Percentiles rank a stretch among this genome's conserved stretches.
These are phyloP conservation scores for Elsinoe fawcettii DNA, from an alignment of 2,329 filamentous ascomycete species.

Conservation along the genomic window DNA sequence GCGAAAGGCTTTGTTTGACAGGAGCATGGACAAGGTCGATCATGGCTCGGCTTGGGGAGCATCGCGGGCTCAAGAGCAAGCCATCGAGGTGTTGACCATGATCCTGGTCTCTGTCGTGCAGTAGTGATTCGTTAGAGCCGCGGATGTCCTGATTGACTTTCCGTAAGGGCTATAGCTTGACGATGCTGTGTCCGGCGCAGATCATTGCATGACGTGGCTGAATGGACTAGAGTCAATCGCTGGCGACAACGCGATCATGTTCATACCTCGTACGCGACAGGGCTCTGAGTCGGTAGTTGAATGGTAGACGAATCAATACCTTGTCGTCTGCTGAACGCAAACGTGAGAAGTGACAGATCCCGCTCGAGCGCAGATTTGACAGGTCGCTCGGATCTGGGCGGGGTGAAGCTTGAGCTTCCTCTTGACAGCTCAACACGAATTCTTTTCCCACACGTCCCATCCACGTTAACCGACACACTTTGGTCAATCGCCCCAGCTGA, in stretches of 20 bases:
- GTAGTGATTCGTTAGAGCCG: conserved; percentile 8
- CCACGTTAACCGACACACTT: not conserved
- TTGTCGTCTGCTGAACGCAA: not conserved
- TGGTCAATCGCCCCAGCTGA: too few relatives aligned
- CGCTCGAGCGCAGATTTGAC: conserved; percentile 2
- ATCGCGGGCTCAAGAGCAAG: not conserved
- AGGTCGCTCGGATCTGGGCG: not conserved
- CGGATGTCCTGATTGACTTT: not conserved
- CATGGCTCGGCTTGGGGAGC: not conserved
- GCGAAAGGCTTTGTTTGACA: conserved; percentile 6
- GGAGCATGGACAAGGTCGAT: conserved; percentile 1
- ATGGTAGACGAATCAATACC: too few relatives aligned
- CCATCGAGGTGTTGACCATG: not conserved
- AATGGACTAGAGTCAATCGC: not conserved
- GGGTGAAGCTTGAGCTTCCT: not conserved
- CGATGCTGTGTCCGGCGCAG: conserved; percentile 3
- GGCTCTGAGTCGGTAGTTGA: too few relatives aligned
- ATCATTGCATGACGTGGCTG: not conserved
- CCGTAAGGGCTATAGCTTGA: not conserved
- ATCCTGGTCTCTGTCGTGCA: conserved; percentile 10
- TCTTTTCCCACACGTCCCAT: not conserved
- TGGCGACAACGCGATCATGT: not conserved
- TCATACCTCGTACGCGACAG: too few relatives aligned
- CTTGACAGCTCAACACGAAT: conserved; percentile 4
- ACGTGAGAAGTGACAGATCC: not conserved